A percentile compares a stretch with the other conserved stretches of the same genome.
Evolutionary conservation across 2,329 filamentous ascomycete species (phyloP).

Genomic region (Endoconidiophora polonica): DNA sequence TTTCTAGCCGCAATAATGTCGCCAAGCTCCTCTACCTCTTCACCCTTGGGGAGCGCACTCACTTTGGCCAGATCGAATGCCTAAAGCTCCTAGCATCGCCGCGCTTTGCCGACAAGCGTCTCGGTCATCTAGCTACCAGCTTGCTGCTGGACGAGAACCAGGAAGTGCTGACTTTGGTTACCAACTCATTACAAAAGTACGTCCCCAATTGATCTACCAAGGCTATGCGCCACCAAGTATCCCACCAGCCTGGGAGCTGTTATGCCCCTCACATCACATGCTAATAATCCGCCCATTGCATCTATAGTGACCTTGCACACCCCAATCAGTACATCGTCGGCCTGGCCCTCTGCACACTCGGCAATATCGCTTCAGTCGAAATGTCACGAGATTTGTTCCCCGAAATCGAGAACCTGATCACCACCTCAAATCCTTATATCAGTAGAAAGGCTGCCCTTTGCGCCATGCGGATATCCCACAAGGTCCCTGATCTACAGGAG

Average conservation of each 20-base stretch:
- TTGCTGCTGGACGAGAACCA: constrained; percentile 94
- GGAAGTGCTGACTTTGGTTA: constrained; percentile 90
- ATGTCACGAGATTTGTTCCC: constrained; percentile 96
- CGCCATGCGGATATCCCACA: constrained; percentile 96
- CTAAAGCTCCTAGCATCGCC: constrained; percentile 92
- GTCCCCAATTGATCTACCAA: constrained; percentile 15
- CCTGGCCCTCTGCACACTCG: constrained; percentile 84
- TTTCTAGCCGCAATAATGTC: constrained; percentile 85
- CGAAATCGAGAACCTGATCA: constrained; percentile 82
- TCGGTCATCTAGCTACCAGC: constrained; percentile 94
- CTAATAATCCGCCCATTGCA: constrained; percentile 28
- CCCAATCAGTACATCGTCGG: constrained; percentile 98
- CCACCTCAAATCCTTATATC: constrained; percentile 96
- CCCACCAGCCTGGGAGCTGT: background rate
- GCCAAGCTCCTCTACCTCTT: constrained; percentile 97
- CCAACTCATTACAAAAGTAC: constrained; percentile 95
- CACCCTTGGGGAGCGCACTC: constrained; percentile 88
- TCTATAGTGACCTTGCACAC: constrained; percentile 71
- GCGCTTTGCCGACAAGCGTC: constrained; percentile 90
- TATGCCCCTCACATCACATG: background rate
- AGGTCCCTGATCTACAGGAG: constrained; percentile 92
- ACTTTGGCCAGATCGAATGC: constrained; percentile 99
- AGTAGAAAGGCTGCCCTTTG: constrained; percentile 93
- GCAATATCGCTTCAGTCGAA: constrained; percentile 93
- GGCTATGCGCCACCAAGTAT: background rate